Conservation (phyloP, 192 early-diverging fungal species). For the Diversispora epigaea region DNA sequence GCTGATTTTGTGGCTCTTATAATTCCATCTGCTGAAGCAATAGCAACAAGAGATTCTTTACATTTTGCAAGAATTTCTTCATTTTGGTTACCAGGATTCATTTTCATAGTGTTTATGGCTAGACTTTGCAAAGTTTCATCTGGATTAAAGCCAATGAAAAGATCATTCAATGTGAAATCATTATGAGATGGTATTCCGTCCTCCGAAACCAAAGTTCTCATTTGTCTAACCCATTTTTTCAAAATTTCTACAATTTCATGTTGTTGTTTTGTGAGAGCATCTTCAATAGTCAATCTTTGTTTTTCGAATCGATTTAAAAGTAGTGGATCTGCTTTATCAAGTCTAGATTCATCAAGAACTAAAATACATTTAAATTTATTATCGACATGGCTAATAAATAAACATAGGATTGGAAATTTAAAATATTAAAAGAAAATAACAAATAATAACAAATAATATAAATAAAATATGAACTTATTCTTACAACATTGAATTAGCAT, state of each 20-base stretch:
- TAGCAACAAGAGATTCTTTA: conserved; percentile 14
- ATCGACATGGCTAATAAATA: conserved; percentile 12
- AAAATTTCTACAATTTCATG: not conserved
- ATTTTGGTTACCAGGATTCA: not conserved
- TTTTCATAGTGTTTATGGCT: conserved; percentile 6
- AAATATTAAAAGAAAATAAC: not conserved
- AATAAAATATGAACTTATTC: not conserved
- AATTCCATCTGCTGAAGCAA: conserved; percentile 27
- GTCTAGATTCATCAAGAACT: conserved; percentile 21
- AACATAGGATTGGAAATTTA: not conserved
- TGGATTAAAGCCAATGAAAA: conserved; percentile 27
- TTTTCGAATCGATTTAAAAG: conserved; percentile 25
- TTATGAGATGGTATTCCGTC: too few relatives aligned
- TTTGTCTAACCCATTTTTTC: conserved; percentile 1
- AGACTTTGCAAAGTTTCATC: conserved; percentile 29
- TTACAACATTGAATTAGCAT: conserved; percentile 29
- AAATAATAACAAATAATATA: not conserved
- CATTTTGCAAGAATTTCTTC: not conserved
- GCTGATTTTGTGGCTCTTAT: conserved; percentile 15
- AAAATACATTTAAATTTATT: conserved; percentile 20
- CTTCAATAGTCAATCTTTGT: conserved; percentile 11
- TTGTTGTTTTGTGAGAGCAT: not conserved
- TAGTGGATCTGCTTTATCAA: conserved; percentile 15
- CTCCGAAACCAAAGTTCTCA: not conserved
- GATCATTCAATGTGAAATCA: conserved; percentile 7